Base-by-base conservation (phyloP, 306 rosid genomes). In the Ormosia semicastrata region DNA sequence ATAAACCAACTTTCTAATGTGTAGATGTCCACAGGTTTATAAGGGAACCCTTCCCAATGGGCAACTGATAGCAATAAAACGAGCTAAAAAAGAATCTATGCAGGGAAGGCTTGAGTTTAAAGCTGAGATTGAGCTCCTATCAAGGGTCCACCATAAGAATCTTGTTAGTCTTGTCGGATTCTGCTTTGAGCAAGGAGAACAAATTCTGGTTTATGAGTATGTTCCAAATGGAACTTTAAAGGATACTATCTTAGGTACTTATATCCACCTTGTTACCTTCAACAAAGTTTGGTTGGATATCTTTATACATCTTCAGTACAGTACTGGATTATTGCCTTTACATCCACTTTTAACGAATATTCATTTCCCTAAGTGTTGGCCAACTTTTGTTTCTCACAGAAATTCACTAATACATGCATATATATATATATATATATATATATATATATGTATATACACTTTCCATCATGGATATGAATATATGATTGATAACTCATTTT, bases 91-190 rank as follows among this genome's bases (percentile, higher is more conserved):
- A 46, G 94, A 87, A 76, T 89, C 94, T 0, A 81, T 44, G 90
- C 92, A 90, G 73, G 92, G 89, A 32, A 85, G 76, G 34, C 32
- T 62, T 8, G 85, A 92, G 81, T 92, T 92, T 81, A 92, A 82
- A 79, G 81, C 85, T 2, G 97, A 92, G 86, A 88, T 92, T 79
- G 97, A 90, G 70, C 91, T 92, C 41, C 88, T 92, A 68, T 92
- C 97, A 33, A 86, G 97, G 66, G 94, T 88, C 36, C 94, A 92
- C 47, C 97, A 92, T 63, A 92, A 82, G 73, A 92, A 92, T 84
- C 86, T 92, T 29, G 97, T 89, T 8, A 60, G 80, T 83, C 91
- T 90, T 18, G 0, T 88, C 13, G 97, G 97, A 29, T 92, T 88
- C 81, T 92, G 97, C 83, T 85, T 90, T 67, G 92, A 90, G 24